Evolutionary conservation across 139 green algal genomes (phyloP).

Genomic region (Chlamydomonas eustigma): DNA sequence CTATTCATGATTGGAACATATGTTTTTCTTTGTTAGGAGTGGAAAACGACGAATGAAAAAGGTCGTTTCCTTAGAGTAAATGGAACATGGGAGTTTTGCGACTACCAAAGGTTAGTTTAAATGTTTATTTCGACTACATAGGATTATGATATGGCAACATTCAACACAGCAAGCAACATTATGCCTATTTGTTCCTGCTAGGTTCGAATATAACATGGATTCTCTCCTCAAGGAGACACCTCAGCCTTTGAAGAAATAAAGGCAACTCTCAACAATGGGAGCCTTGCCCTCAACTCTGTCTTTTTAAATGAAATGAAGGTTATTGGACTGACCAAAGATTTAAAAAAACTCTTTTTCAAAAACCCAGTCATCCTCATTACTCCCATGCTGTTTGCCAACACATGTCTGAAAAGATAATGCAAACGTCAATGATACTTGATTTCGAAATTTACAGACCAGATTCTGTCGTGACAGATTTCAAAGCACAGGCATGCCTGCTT

Average conservation of each 20-base stretch:
- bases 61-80: neutral
- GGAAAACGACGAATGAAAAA: slow-evolving; percentile 10
- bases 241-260: neutral
- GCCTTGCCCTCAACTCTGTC: too few species aligned
- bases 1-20: neutral
- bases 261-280: too few species aligned
- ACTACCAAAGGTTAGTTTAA: slow-evolving; percentile 6
- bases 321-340: too few species aligned
- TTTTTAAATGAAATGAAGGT: too few species aligned
- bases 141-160: neutral
- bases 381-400: too few species aligned
- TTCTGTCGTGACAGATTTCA: too few species aligned
- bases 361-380: too few species aligned
- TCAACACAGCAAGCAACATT: neutral
- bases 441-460: too few species aligned
- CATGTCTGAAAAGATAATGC: too few species aligned
- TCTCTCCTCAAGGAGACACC: neutral
- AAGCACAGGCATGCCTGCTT: too few species aligned
- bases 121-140: neutral
- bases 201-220: slow-evolving; percentile 9
- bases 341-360: too few species aligned
- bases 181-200: neutral
- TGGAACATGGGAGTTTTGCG: neutral
- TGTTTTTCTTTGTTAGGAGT: neutral
- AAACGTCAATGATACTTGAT: too few species aligned